A percentile compares a stretch with the other conserved stretches of the same genome.
Conservation (phyloP, 345 rosid genomes). For the Rhodomyrtus tomentosa region DNA sequence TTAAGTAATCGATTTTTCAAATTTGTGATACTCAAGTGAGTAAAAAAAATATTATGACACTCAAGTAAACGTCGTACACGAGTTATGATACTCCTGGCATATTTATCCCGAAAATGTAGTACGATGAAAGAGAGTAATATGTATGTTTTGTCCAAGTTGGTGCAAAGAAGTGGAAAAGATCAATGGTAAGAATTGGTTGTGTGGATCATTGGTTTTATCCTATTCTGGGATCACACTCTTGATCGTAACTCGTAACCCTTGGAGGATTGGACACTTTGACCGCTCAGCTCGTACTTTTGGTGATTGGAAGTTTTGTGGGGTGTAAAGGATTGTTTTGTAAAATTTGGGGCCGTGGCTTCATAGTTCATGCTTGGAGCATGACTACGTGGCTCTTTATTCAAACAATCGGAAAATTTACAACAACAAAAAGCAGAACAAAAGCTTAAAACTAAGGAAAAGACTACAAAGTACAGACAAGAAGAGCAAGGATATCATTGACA, state of each 20-base stretch:
- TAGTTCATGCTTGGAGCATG: background rate
- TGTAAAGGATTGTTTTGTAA: background rate
- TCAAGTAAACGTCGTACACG: too few relatives aligned
- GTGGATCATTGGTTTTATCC: background rate
- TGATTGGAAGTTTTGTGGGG: background rate
- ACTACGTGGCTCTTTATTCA: background rate
- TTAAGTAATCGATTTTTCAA: too few relatives aligned
- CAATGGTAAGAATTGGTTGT: background rate
- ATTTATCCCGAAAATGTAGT: background rate
- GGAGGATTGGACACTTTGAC: too few relatives aligned
- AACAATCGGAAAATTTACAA: background rate
- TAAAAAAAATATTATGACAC: too few relatives aligned
- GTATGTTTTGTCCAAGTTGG: background rate
- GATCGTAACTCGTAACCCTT: too few relatives aligned
- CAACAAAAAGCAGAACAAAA: too few relatives aligned
- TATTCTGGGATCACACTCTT: background rate
- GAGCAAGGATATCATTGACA: too few relatives aligned
- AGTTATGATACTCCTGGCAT: too few relatives aligned
- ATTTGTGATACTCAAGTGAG: too few relatives aligned
- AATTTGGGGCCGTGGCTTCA: background rate
- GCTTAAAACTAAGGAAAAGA: too few relatives aligned
- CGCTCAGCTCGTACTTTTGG: too few relatives aligned
- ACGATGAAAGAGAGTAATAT: background rate
- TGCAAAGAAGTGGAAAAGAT: background rate
- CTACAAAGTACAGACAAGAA: too few relatives aligned